These are phyloP conservation scores for Trichoderma arundinaceum DNA, from an alignment of 2,329 filamentous ascomycete genomes.

Conservation along the genomic window DNA sequence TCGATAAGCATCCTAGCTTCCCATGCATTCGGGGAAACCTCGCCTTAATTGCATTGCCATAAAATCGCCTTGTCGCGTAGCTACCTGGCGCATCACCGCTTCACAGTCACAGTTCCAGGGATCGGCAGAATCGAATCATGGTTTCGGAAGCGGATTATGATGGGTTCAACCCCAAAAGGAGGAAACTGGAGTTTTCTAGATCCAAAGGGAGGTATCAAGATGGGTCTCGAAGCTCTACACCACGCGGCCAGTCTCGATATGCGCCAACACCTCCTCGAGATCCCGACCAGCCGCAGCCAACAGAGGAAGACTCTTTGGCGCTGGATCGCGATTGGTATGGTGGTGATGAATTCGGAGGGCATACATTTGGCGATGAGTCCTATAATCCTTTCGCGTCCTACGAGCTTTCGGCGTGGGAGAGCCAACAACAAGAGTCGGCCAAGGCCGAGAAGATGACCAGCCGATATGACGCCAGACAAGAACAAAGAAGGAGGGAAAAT, in stretches of 20 bases:
- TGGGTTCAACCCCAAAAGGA: conserved; percentile 49
- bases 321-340: conserved; percentile 93
- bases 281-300: conserved; percentile 62
- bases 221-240: conserved; percentile 45
- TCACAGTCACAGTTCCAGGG: neutral
- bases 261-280: conserved; percentile 49
- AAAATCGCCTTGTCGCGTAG: conserved; percentile 24
- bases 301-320: conserved; percentile 72
- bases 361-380: conserved; percentile 87
- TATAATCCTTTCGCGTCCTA: conserved; percentile 88
- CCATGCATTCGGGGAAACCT: conserved; percentile 37
- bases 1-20: conserved; percentile 44
- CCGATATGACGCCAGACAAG: conserved; percentile 69
- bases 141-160: conserved; percentile 47
- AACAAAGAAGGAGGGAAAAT: conserved; percentile 90
- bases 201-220: conserved; percentile 41
- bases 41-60: conserved; percentile 30
- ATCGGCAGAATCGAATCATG: conserved; percentile 38
- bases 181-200: conserved; percentile 45
- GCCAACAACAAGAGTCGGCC: conserved; percentile 77
- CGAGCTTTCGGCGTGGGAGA: conserved; percentile 74
- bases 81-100: conserved; percentile 21
- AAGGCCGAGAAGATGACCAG: conserved; percentile 80
- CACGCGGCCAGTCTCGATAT: conserved; percentile 47
- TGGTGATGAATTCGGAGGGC: conserved; percentile 79